These are phyloP conservation scores for Coemansia sp. DNA, from an alignment of 192 early-diverging fungal genomes.

Conservation along the genomic window DNA sequence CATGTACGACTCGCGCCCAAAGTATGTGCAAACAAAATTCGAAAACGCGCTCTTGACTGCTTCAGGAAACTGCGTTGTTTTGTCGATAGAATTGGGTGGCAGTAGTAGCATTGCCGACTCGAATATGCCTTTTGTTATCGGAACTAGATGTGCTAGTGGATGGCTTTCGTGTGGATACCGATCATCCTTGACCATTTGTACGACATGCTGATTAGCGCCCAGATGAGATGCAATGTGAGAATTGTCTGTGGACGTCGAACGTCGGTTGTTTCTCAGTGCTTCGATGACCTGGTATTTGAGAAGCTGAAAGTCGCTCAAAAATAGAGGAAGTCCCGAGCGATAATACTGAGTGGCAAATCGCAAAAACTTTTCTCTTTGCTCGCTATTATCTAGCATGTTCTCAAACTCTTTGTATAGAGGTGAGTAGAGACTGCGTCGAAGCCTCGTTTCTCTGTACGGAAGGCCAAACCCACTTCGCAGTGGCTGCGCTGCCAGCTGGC, in stretches of 20 bases:
- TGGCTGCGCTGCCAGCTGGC: not conserved
- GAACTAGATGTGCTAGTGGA: constrained; percentile 15
- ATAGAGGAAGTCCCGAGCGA: constrained; percentile 28
- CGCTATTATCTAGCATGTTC: constrained; percentile 17
- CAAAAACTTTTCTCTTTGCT: constrained; percentile 24
- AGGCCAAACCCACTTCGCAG: constrained; percentile 18
- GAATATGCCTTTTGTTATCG: constrained; percentile 44
- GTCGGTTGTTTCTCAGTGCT: constrained; percentile 9
- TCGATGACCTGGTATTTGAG: constrained; percentile 41
- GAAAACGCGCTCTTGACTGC: constrained; percentile 27
- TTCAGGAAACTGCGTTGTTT: constrained; percentile 34
- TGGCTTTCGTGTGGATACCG: constrained; percentile 17
- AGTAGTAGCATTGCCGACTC: constrained; percentile 39
- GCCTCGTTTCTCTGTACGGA: constrained; percentile 20
- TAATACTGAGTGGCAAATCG: constrained; percentile 27
- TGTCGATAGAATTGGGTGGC: constrained; percentile 19
- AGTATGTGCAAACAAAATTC: constrained; percentile 30
- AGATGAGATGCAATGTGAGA: not conserved
- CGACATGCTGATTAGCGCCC: not conserved
- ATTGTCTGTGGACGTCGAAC: not conserved
- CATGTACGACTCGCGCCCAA: constrained; percentile 27
- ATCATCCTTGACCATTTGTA: constrained; percentile 9
- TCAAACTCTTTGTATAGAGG: constrained; percentile 31
- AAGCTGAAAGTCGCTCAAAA: constrained; percentile 37
- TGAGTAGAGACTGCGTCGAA: constrained; percentile 32